phyloP scores from a whole-genome alignment of 805 yeast genomes.

The Citeromyces matritensis region DNA sequence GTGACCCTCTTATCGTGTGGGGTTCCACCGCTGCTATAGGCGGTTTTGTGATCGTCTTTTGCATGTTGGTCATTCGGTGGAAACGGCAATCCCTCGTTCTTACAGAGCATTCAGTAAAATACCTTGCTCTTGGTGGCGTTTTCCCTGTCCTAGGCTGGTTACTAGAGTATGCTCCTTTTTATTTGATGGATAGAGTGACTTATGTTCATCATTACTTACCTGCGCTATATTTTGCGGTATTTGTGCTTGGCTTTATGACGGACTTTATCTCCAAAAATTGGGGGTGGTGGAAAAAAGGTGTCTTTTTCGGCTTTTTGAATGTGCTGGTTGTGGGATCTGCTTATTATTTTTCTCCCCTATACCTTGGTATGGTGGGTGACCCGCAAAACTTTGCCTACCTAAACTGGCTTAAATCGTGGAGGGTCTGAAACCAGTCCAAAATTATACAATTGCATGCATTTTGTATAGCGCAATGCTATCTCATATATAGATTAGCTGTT shows the following conservation, averaged over 20 bases:
- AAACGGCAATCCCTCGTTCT: constrained; percentile 48
- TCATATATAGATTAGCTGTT: background rate
- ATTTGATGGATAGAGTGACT: constrained; percentile 74
- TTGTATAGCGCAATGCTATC: no score
- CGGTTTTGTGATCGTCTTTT: constrained; percentile 21
- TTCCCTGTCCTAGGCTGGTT: constrained; percentile 78
- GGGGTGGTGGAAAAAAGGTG: constrained; percentile 10
- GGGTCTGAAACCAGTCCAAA: constrained; percentile 15
- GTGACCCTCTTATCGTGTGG: constrained; percentile 55
- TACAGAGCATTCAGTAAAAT: constrained; percentile 6
- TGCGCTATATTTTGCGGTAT: constrained; percentile 63
- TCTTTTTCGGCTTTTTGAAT: constrained; percentile 24
- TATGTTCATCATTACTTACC: constrained; percentile 81
- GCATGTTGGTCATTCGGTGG: constrained; percentile 31
- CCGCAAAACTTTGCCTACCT: constrained; percentile 21
- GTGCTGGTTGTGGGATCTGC: constrained; percentile 33
- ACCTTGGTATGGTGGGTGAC: constrained; percentile 53
- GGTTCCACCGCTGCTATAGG: constrained; percentile 34
- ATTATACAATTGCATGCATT: constrained; percentile 5
- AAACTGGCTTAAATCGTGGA: constrained; percentile 35
- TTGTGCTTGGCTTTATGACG: constrained; percentile 35
- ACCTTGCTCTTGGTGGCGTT: constrained; percentile 45
- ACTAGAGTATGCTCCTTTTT: constrained; percentile 61
- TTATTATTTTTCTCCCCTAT: constrained; percentile 43
- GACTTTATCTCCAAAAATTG: constrained; percentile 25